Base-by-base conservation (phyloP, 2,329 filamentous ascomycete species). In the Hypoxylon rubiginosum region DNA sequence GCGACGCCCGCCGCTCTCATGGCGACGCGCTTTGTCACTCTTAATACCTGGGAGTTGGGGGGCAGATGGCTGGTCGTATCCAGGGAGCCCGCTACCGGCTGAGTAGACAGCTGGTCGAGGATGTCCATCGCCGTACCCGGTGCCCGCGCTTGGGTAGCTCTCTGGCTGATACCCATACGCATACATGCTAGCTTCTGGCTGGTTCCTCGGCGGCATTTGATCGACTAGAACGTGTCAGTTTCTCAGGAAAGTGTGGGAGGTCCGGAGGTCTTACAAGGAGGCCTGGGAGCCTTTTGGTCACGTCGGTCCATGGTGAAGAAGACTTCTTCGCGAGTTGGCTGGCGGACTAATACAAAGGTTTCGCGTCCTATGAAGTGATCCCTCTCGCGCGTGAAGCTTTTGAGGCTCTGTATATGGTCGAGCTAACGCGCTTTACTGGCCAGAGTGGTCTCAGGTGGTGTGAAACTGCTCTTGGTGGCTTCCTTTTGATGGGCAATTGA, bases 361-460 rank as follows among this genome's bases (percentile, higher is more conserved):
- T 56, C 17, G 46, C 45, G 58, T 34, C 17, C 58, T 51, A 61
- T 73, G 13, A 32, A 39, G 46, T 17, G 34, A n/a, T 36, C 4
- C 72, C n/a, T 71, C 60, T 72, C 60, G 50, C 19, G 48, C 58
- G 19, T 4, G 43, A 41, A 34, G 13, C 10, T 43, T 28, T 21
- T 58, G 43, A 52, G 48, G 63, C 34, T 41, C 17, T 45, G 26
- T 57, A 39, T 62, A 36, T 24, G 46, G 55, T 52, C 45, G 19
- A 8, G 64, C 71, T 71, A 46, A 73, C 69, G 49, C 26, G 58
- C 30, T 49, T 62, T 41, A 58, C 45, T 43, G 61, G 58, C 63
- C 43, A 60, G 67, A 45, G 28, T 48, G 54, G 26, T 21, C 13
- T 58, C 52, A 32, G 39, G 53, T 58, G 56, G 63, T 64, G 66